Conservation (phyloP, 2,329 filamentous ascomycete species). For the Aureobasidium sp. region DNA sequence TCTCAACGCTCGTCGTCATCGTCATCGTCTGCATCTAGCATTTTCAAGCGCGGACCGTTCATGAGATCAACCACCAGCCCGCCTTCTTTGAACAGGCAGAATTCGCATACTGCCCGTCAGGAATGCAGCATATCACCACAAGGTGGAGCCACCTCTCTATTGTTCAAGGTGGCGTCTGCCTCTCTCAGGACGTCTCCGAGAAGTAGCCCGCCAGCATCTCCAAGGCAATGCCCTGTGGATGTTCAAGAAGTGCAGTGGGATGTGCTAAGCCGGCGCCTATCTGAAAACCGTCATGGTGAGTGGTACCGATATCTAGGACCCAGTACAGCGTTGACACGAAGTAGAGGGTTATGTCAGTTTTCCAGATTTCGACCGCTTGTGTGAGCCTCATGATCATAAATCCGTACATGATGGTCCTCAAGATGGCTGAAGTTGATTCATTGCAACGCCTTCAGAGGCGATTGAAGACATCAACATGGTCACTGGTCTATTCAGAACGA, state of each 20-base stretch:
- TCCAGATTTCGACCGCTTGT: constrained; percentile 13
- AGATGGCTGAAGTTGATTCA: neutral
- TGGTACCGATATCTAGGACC: too few species aligned
- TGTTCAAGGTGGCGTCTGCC: constrained; percentile 10
- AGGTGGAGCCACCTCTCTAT: neutral
- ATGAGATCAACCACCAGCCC: constrained; percentile 20
- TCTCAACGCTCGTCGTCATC: constrained; percentile 3
- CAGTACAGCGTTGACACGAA: neutral
- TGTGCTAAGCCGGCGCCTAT: constrained; percentile 9
- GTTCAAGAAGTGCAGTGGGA: constrained; percentile 8
- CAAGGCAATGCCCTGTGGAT: constrained; percentile 4
- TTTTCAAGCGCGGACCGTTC: constrained; percentile 17
- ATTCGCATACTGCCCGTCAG: constrained; percentile 21
- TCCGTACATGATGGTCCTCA: neutral
- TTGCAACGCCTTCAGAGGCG: neutral
- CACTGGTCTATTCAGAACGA: neutral
- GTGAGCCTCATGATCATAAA: neutral
- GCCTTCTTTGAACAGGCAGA: constrained; percentile 22
- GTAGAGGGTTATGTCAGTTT: constrained; percentile 13
- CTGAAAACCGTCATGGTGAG: constrained; percentile 10
- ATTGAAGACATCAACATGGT: neutral
- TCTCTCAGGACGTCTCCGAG: constrained; percentile 1
- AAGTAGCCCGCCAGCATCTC: constrained; percentile 10
- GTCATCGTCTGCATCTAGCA: constrained; percentile 1
- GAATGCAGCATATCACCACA: neutral